Conservation (phyloP, 148 eudicot species). For the Silene conica region DNA sequence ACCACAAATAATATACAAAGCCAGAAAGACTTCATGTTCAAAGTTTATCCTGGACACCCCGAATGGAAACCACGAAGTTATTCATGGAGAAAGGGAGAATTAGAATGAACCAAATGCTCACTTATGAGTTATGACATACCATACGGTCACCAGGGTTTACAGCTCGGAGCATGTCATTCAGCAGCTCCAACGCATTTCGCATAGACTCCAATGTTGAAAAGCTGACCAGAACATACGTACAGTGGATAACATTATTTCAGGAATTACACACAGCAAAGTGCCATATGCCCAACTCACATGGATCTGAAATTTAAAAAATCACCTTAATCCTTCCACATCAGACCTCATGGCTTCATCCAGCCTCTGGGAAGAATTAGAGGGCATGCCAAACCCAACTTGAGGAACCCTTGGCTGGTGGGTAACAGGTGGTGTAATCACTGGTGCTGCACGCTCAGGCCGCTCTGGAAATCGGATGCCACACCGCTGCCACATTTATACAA, state of each 20-base stretch:
- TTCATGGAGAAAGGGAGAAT: neutral
- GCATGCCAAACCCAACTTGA: constrained; percentile 78
- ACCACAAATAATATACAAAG: neutral
- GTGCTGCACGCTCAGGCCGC: constrained; percentile 61
- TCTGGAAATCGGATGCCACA: constrained; percentile 71
- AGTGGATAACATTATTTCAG: neutral
- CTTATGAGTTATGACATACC: constrained; percentile 45
- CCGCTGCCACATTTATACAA: constrained; percentile 44
- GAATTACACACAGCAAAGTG: neutral
- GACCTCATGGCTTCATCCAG: constrained; percentile 92
- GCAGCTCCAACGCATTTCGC: constrained; percentile 62
- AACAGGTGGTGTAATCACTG: constrained; percentile 77
- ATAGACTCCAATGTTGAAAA: constrained; percentile 60
- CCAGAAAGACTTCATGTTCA: neutral
- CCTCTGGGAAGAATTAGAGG: constrained; percentile 60
- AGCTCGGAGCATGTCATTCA: constrained; percentile 88
- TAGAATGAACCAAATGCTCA: neutral
- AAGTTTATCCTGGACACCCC: neutral
- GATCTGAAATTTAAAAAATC: constrained; percentile 9
- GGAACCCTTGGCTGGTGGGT: constrained; percentile 45
- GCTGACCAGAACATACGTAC: constrained; percentile 31
- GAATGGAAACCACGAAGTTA: neutral
- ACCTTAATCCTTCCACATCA: constrained; percentile 77
- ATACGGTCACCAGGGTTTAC: constrained; percentile 63
- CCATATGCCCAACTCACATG: neutral